Base-by-base conservation (phyloP, 345 rosid genomes). In the Tarenaya hassleriana region DNA sequence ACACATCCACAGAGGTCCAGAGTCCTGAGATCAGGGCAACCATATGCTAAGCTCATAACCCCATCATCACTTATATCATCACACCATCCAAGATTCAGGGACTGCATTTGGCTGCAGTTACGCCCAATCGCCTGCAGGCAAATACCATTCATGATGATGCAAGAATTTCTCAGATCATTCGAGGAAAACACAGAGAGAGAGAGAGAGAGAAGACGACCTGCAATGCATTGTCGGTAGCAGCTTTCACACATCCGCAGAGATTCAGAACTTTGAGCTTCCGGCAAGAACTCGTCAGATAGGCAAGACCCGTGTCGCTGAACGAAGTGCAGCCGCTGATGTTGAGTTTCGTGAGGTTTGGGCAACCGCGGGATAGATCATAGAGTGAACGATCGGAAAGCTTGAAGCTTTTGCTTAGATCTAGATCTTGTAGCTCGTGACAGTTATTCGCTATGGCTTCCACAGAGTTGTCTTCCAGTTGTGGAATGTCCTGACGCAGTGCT, bases 321-420 rank as follows among this genome's bases (percentile, higher is more conserved):
- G 90, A 64, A 7, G 79, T 77, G 72, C 96, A 88, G 17, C 94
- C 96, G 12, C 98, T 92, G 52, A 92, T 84, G 76, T 83, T 92
- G 70, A 92, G 96, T 60, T 75, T 92, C 8, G 74, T 62, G 19
- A 91, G 96, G 55, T 75, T 69, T 16, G 84, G 81, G 47, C 90
- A 88, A 53, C 98, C 98, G 34, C 56, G 84, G 60, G 98, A 88
- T 41, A 92, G 58, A 0, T 79, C 81, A 68, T 73, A 69, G 20
- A 92, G 72, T 21, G 98, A 81, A 39, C 20, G 54, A 59, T 84
- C 95, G 39, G 71, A 76, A 27, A 91, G 88, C 75, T 79, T 91
- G 70, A 84, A 87, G 79, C 98, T 91, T 75, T 84, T 91, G 78
- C 98, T 91, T 10, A 91, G 80, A 61, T 91, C 98, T 62, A 91